Conservation (phyloP, 306 rosid genomes). For the Malus sylvestris region DNA sequence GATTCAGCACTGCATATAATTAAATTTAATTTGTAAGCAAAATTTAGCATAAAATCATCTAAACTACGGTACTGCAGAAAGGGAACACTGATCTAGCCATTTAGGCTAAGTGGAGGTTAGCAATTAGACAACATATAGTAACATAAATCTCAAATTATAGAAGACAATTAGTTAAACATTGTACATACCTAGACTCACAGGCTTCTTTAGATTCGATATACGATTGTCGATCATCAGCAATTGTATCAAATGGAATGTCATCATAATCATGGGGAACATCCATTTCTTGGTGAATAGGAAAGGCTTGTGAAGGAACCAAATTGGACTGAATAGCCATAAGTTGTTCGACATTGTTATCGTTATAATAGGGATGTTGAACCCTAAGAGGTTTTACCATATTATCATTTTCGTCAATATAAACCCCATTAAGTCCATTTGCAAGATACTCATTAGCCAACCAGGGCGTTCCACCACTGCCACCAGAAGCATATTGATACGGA, state of each 20-base stretch:
- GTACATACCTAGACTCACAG: conserved; percentile 31
- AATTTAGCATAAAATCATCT: neutral
- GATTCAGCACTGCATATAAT: conserved; percentile 28
- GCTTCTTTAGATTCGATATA: conserved; percentile 24
- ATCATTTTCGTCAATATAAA: conserved; percentile 8
- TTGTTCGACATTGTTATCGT: conserved; percentile 6
- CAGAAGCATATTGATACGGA: neutral
- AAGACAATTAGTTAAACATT: neutral
- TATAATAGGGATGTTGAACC: conserved; percentile 4
- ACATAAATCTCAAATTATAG: neutral
- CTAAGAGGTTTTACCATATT: conserved; percentile 7
- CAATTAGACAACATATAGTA: neutral
- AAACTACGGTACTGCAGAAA: neutral
- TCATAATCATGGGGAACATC: conserved; percentile 18
- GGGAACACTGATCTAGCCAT: neutral
- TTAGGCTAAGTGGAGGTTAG: too few species aligned
- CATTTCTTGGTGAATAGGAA: conserved; percentile 16
- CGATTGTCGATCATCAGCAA: conserved; percentile 28
- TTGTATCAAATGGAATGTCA: conserved; percentile 27
- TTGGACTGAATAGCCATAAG: conserved; percentile 6
- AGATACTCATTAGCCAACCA: neutral
- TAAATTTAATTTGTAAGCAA: neutral
- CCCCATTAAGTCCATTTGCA: neutral
- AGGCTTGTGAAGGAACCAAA: neutral
- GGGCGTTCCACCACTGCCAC: neutral